Percentiles rank a stretch among this genome's conserved stretches.
Evolutionary conservation across 2,329 filamentous ascomycete genomes (phyloP).

Genomic region (Penicillium griseofulvum): DNA sequence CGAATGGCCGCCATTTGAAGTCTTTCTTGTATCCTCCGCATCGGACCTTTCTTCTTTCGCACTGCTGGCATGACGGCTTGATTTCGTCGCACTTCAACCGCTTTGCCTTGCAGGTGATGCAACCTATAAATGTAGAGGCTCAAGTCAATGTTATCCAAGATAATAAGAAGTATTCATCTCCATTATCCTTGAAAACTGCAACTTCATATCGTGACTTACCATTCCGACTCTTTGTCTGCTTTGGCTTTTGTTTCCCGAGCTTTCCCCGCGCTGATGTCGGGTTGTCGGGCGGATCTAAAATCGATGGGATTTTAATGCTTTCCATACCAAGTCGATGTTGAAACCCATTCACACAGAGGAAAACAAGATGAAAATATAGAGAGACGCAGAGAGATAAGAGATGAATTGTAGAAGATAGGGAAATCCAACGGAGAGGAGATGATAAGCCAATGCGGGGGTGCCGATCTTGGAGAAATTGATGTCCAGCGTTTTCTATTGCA

Average conservation of each 20-base stretch:
- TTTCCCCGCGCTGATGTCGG: constrained; percentile 28
- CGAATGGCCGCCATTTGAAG: constrained; percentile 72
- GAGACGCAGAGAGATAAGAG: constrained; percentile 9
- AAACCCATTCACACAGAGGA: constrained; percentile 6
- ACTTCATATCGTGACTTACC: constrained; percentile 47
- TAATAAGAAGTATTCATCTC: background rate
- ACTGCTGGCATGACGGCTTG: constrained; percentile 67
- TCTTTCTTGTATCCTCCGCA: constrained; percentile 73
- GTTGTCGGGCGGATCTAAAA: constrained; percentile 40
- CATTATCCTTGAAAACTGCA: background rate
- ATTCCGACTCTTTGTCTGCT: constrained; percentile 73
- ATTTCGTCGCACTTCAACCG: constrained; percentile 71
- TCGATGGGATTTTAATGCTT: constrained; percentile 59
- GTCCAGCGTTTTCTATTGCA: background rate
- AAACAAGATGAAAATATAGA: background rate
- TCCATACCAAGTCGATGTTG: constrained; percentile 47
- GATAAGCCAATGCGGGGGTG: constrained; percentile 21
- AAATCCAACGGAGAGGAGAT: constrained; percentile 2
- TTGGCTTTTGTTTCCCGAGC: constrained; percentile 53
- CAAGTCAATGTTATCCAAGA: constrained; percentile 24
- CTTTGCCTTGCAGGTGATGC: constrained; percentile 71
- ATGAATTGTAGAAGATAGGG: constrained; percentile 17
- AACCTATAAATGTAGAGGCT: constrained; percentile 51
- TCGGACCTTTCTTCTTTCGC: constrained; percentile 60
- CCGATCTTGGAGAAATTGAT: constrained; percentile 9